Evolutionary conservation across 2,329 filamentous ascomycete genomes (phyloP).

Genomic region (Xylariaceae sp.): DNA sequence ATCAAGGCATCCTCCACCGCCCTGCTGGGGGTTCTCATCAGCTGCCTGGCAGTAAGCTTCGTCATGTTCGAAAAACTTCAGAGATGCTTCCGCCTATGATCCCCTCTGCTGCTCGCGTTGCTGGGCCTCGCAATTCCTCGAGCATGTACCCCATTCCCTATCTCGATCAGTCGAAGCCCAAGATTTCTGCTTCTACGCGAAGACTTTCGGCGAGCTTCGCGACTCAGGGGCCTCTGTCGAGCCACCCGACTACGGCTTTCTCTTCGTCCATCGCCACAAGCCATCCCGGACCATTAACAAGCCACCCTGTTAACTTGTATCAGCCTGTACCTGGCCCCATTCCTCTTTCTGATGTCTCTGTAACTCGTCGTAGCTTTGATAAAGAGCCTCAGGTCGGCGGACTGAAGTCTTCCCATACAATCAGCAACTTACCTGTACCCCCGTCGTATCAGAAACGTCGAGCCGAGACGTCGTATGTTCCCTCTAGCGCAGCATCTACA

Average conservation of each 20-base stretch:
- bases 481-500: constrained; percentile 8
- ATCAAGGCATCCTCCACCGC: too few relatives aligned
- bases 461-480: constrained; percentile 4
- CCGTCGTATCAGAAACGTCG: constrained; percentile 4
- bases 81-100: too few relatives aligned
- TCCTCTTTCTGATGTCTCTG: constrained; percentile 3
- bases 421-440: constrained; percentile 14
- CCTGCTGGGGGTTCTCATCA: too few relatives aligned
- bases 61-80: too few relatives aligned
- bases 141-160: neutral
- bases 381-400: neutral
- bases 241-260: constrained; percentile 18
- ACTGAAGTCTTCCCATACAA: constrained; percentile 14
- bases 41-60: too few relatives aligned
- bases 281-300: constrained; percentile 5
- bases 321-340: neutral
- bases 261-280: constrained; percentile 12
- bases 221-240: constrained; percentile 12
- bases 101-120: too few relatives aligned
- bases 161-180: too few relatives aligned
- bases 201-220: constrained; percentile 21
- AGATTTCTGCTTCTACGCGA: constrained; percentile 14
- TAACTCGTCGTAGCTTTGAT: constrained; percentile 4
- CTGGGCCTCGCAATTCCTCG: too few relatives aligned
- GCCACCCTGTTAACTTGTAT: constrained; percentile 6